phyloP scores from a whole-genome alignment of 2,329 filamentous ascomycete genomes.

The Cryphonectria nitschkei region DNA sequence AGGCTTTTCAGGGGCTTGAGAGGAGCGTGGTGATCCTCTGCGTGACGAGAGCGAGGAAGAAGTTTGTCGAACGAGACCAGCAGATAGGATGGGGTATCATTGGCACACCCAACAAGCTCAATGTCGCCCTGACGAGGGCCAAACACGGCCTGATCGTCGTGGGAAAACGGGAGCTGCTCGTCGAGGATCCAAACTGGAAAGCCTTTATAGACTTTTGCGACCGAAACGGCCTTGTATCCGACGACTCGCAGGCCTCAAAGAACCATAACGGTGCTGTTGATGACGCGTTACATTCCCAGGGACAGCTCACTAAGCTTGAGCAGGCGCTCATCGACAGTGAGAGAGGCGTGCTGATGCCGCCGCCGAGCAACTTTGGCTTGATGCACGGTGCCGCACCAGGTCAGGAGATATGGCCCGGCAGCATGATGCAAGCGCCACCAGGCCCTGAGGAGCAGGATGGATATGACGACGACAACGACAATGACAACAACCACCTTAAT shows the following conservation, averaged over 20 bases:
- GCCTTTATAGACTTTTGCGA: slow-evolving; percentile 29
- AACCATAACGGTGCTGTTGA: background rate
- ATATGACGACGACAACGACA: background rate
- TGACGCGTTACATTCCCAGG: background rate
- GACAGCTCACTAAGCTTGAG: slow-evolving; percentile 19
- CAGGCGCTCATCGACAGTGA: slow-evolving; percentile 9
- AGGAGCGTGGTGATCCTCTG: slow-evolving; percentile 33
- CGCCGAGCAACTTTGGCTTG: background rate
- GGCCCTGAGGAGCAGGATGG: background rate
- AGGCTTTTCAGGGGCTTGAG: slow-evolving; percentile 35
- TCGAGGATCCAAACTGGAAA: slow-evolving; percentile 29
- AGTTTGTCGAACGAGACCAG: slow-evolving; percentile 32
- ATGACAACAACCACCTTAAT: background rate
- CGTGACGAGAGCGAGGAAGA: slow-evolving; percentile 30
- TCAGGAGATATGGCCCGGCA: slow-evolving; percentile 18
- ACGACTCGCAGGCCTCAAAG: too few species aligned
- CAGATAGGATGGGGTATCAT: slow-evolving; percentile 32
- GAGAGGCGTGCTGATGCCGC: background rate
- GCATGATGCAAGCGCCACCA: slow-evolving; percentile 18
- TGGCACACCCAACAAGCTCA: slow-evolving; percentile 31
- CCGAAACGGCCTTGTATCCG: slow-evolving; percentile 25
- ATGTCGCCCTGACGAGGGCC: slow-evolving; percentile 34
- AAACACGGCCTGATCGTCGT: slow-evolving; percentile 33
- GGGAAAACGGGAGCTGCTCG: slow-evolving; percentile 29
- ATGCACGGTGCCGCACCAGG: background rate